Base-by-base conservation (phyloP, 305 asterid species). In the Fraxinus platypoda region DNA sequence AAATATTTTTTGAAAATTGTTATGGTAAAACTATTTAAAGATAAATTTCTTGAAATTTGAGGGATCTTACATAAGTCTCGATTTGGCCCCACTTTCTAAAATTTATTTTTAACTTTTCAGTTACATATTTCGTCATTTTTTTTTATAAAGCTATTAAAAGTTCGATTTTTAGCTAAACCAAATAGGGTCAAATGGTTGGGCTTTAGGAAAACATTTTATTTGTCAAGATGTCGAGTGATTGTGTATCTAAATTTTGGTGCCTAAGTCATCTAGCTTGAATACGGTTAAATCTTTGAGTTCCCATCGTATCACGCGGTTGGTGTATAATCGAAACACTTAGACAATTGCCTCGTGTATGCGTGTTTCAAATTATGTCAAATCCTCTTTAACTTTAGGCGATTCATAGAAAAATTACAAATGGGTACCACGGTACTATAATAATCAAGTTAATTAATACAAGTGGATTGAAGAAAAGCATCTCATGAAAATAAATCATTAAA, bases 351-450 rank as follows among this genome's bases (percentile, higher is more conserved):
- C 3, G 8, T n/a, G 6, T 37, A 21, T 6, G 12, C 8, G 12
- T 34, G 46, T 33, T 74, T 30, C n/a, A 17, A 76, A 41, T 28
- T 41, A 21, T 46, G 21, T 68, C 74, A 28, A 12, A 76, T 37
- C 23, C 11, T 30, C 52, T 11, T 76, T 9, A 21, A 37, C 8
- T 30, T 78, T 12, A 52, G 23, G 8, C 41, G 76, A 80, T 78
- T 77, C 78, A 83, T 82, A 80, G 83, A 86, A 81, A 85, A 88
- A 81, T 85, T 59, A 84, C 85, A 87, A 85, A 87, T 85, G 52
- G 83, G 88, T 85, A 81, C 90, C 81, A 79, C 82, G 81, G 83
- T 78, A 77, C 85, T 83, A 76, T 76, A 83, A 8, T 59, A 81
- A 83, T 80, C 49, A 75, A 41, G 25, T 31, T 82, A 17, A 80